A percentile compares a stretch with the other conserved stretches of the same genome.
Conservation (phyloP, 495 filamentous ascomycete genomes). For the Aspergillus bertholletiae region DNA sequence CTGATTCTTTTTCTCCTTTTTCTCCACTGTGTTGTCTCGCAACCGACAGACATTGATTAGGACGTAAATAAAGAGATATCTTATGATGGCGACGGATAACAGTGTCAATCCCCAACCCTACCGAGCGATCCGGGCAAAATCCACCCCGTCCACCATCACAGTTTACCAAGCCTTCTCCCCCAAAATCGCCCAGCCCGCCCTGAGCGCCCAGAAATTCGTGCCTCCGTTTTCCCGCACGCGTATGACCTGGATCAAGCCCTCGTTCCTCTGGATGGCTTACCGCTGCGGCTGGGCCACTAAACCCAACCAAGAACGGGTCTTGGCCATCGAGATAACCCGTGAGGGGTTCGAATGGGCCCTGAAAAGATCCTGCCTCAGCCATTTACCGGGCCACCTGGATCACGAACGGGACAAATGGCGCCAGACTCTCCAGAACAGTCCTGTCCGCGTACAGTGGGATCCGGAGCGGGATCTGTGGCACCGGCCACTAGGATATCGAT, state of each 20-base stretch:
- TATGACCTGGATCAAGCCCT: constrained; percentile 70
- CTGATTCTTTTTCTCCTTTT: too few relatives aligned
- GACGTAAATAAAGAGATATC: too few relatives aligned
- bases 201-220: constrained; percentile 46
- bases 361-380: constrained; percentile 14
- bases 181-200: constrained; percentile 51
- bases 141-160: constrained; percentile 47
- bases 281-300: constrained; percentile 54
- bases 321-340: constrained; percentile 49
- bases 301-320: constrained; percentile 45
- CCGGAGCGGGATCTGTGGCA: constrained; percentile 49
- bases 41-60: too few relatives aligned
- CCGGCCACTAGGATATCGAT: constrained; percentile 41
- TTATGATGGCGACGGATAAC: too few relatives aligned
- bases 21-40: too few relatives aligned
- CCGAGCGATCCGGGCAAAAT: constrained; percentile 52
- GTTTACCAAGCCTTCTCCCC: constrained; percentile 62
- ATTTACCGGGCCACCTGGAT: constrained; percentile 12
- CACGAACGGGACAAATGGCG: too few relatives aligned
- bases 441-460: constrained; percentile 61
- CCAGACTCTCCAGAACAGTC: constrained; percentile 23
- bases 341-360: constrained; percentile 42
- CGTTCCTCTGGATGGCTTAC: constrained; percentile 65
- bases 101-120: too few relatives aligned
- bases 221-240: constrained; percentile 47